These are phyloP conservation scores for Pyrenophora teres DNA, from an alignment of 2,329 filamentous ascomycete genomes.

Conservation along the genomic window DNA sequence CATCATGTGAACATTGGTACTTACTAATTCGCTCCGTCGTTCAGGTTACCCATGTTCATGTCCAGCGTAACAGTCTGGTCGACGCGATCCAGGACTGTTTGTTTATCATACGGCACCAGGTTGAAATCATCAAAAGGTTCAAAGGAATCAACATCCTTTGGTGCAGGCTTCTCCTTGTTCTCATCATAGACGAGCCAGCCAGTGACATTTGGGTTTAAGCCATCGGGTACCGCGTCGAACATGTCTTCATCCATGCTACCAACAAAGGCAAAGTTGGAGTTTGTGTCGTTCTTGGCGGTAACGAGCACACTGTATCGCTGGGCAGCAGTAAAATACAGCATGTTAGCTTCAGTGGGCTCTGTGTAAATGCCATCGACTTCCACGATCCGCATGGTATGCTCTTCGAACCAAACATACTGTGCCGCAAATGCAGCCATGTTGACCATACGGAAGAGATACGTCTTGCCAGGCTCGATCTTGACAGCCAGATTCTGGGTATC, in stretches of 20 bases:
- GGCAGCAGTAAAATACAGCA: constrained; percentile 69
- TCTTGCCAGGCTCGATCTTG: constrained; percentile 56
- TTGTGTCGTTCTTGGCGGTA: constrained; percentile 61
- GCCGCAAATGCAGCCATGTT: constrained; percentile 73
- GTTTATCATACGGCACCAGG: constrained; percentile 70
- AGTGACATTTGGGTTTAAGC: constrained; percentile 68
- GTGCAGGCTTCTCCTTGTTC: constrained; percentile 51
- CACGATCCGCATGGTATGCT: constrained; percentile 66
- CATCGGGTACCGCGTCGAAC: constrained; percentile 70
- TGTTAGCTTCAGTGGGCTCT: constrained; percentile 61
- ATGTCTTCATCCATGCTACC: constrained; percentile 56
- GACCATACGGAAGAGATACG: constrained; percentile 69
- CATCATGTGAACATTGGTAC: constrained; percentile 16
- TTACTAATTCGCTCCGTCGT: constrained; percentile 69
- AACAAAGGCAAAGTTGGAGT: constrained; percentile 65
- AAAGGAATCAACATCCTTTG: constrained; percentile 64
- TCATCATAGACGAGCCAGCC: constrained; percentile 62
- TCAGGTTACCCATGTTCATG: constrained; percentile 67
- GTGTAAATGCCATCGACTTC: constrained; percentile 74
- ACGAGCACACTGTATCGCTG: constrained; percentile 73
- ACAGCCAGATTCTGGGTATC: constrained; percentile 58
- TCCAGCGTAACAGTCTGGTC: constrained; percentile 66
- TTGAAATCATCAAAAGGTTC: constrained; percentile 74
- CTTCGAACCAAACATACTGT: constrained; percentile 73
- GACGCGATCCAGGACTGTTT: constrained; percentile 64